These are phyloP conservation scores for Rhytidiadelphus loreus DNA, from an alignment of 225 moss, liverwort and hornwort species.

Conservation along the genomic window DNA sequence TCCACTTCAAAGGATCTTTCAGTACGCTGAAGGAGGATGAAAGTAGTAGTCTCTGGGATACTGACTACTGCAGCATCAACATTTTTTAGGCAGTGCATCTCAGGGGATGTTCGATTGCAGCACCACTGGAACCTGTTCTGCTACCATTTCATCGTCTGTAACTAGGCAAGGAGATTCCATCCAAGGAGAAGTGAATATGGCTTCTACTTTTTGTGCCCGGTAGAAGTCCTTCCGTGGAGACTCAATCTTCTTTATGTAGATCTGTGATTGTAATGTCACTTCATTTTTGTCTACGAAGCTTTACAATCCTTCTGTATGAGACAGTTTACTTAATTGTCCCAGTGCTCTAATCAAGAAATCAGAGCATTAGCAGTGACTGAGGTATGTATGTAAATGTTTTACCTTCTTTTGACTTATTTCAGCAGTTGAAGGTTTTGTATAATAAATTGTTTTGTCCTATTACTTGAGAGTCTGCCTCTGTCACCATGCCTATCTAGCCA, in stretches of 20 bases:
- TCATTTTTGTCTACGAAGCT: slow-evolving; percentile 4
- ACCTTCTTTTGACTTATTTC: neutral
- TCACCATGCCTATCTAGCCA: neutral
- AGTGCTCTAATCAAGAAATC: neutral
- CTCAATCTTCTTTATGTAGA: slow-evolving; percentile 1
- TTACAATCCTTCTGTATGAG: neutral
- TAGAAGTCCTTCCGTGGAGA: slow-evolving; percentile 41
- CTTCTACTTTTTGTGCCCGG: neutral
- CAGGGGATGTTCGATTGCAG: neutral
- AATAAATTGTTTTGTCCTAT: neutral
- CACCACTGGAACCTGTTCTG: neutral
- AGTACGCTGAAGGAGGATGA: neutral
- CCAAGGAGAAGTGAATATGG: slow-evolving; percentile 37
- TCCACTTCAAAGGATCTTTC: neutral
- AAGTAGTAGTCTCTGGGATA: neutral
- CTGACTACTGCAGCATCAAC: neutral
- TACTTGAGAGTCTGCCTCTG: neutral
- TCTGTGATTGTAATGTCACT: neutral
- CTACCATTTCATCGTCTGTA: neutral
- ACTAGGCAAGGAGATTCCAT: neutral
- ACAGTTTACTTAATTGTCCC: neutral
- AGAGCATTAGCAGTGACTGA: neutral
- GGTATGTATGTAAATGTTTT: neutral
- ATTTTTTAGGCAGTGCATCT: neutral
- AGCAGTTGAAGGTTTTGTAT: neutral